These are phyloP conservation scores for Paraleonurus japonicus DNA, from an alignment of 257 asterid species.

Conservation along the genomic window DNA sequence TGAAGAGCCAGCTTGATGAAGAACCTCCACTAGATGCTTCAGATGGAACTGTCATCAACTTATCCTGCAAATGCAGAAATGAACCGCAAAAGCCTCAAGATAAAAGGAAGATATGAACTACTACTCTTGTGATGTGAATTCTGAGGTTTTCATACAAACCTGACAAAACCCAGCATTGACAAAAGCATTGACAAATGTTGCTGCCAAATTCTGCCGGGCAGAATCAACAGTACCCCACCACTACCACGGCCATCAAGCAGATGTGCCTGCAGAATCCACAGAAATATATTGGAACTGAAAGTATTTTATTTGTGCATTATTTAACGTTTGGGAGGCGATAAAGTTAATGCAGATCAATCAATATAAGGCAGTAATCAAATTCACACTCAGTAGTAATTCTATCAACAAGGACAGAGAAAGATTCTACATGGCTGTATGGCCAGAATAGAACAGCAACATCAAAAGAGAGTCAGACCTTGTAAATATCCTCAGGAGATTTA, in stretches of 20 bases:
- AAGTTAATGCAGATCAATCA: background rate
- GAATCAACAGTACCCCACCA: conserved; percentile 91
- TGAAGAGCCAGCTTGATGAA: conserved; percentile 89
- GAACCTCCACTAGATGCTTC: conserved; percentile 77
- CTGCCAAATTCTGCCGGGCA: conserved; percentile 96
- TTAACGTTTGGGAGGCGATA: background rate
- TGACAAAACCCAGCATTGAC: conserved; percentile 98
- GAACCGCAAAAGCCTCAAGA: background rate
- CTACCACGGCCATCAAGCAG: conserved; percentile 91
- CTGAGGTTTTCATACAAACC: conserved; percentile 36
- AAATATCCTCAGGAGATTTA: conserved; percentile 93
- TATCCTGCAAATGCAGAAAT: conserved; percentile 56
- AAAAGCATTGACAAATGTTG: conserved; percentile 95
- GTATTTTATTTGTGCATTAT: conserved; percentile 5
- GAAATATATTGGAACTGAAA: background rate
- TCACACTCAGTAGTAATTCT: background rate
- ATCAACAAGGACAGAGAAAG: background rate
- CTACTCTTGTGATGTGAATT: background rate
- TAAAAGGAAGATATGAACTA: background rate
- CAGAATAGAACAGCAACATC: background rate
- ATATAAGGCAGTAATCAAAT: background rate
- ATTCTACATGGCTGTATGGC: conserved; percentile 13
- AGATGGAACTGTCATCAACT: conserved; percentile 83
- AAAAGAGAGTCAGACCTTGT: conserved; percentile 55
- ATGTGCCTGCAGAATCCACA: conserved; percentile 65